phyloP scores from a whole-genome alignment of 2,329 filamentous ascomycete species.

The Trichophyton verrucosum region DNA sequence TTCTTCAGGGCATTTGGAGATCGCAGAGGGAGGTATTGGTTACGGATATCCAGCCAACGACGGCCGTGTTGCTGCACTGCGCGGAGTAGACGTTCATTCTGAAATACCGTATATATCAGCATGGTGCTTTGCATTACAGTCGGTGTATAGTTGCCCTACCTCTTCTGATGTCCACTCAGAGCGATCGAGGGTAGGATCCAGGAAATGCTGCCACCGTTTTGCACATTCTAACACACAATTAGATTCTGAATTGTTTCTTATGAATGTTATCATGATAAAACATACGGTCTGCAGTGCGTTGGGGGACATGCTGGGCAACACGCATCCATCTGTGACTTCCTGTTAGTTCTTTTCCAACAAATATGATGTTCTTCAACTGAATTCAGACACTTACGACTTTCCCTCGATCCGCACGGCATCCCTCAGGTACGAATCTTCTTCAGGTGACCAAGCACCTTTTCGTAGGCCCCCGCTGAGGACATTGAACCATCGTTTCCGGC shows the following conservation, averaged over 20 bases:
- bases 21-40: slow-evolving; percentile 1
- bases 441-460: slow-evolving; percentile 2
- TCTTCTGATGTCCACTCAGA: slow-evolving; percentile 3
- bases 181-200: slow-evolving; percentile 3
- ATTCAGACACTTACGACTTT: not conserved
- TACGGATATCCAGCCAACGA: slow-evolving; percentile 1
- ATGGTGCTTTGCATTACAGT: not conserved
- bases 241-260: not conserved
- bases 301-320: not conserved
- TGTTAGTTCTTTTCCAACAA: not conserved
- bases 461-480: not conserved
- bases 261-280: not conserved
- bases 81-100: not conserved
- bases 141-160: not conserved
- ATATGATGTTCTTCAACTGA: not conserved
- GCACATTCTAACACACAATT: not conserved
- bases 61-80: not conserved
- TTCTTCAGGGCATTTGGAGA: slow-evolving; percentile 4
- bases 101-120: not conserved
- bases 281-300: slow-evolving; percentile 5
- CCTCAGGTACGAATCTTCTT: not conserved
- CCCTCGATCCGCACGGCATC: not conserved
- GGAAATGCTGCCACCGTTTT: slow-evolving; percentile 5
- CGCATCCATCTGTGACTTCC: not conserved
- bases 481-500: slow-evolving; percentile 5